Evolutionary conservation across 2,329 filamentous ascomycete genomes (phyloP), one percentile per base, ranked within the genome.

Genomic region (Cercospora sp.): DNA sequence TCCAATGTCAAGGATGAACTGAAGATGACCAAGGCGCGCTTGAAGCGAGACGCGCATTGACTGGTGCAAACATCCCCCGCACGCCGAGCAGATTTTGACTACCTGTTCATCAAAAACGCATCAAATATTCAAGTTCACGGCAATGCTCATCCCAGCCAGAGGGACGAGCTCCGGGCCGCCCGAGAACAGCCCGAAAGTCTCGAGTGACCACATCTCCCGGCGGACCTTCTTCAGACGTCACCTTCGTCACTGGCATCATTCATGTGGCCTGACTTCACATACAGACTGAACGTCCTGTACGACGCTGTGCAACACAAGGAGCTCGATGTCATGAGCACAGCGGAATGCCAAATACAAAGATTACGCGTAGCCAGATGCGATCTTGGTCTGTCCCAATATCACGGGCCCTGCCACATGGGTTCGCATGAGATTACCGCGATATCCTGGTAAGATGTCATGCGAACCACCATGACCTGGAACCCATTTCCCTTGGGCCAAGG

Each of bases 81-180:
- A 43, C 37, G 37, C 37, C 16, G 37, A 43, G 2, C 37, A n/a
- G 6, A 43, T 43, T 43, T 43, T 43, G 37, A 43, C 37, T 6
- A 3, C 1, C 6, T 3, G 5, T n/a, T 3, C 6, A 43, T 43
- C 16, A 43, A n/a, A 43, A 3, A 0, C 1, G 1, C 16, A 6
- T 43, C 16, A 43, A 43, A 43, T 43, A n/a, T 43, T n/a, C 16
- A 43, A 3, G 5, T 6, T 1, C 37, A 2, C 2, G 16, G 1
- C 45, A 13, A 10, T 24, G n/a, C 43, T 18, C 45, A 24, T 21
- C 18, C 45, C 45, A 13, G 45, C 24, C 5, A 3, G 24, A 9
- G 24, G 13, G 21, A 16, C 12, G 2, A 13, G 24, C 49, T 55
- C 24, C 24, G 21, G 24, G 49, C 24, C 49, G 24, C 49, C 21